Conservation (phyloP, 805 yeast genomes). For the Candida qinlingensis region DNA sequence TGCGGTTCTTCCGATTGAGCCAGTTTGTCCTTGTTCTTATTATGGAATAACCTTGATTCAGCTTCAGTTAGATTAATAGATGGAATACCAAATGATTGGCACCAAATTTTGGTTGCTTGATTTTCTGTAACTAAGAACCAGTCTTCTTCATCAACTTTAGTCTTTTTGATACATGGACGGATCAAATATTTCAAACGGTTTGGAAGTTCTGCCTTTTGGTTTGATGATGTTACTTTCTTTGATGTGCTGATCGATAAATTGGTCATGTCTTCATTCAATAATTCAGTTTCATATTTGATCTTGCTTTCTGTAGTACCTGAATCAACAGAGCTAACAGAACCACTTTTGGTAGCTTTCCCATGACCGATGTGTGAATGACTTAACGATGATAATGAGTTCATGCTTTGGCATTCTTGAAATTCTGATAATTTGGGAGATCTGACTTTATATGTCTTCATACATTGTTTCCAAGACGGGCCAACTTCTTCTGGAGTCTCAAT, state of each 20-base stretch:
- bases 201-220: slow-evolving; percentile 42
- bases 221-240: slow-evolving; percentile 2
- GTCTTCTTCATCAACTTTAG: slow-evolving; percentile 31
- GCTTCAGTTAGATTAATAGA: slow-evolving; percentile 49
- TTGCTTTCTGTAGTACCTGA: background rate
- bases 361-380: background rate
- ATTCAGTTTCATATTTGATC: slow-evolving; percentile 6
- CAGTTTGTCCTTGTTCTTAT: slow-evolving; percentile 7
- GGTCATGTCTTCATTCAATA: background rate
- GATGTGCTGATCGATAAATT: background rate
- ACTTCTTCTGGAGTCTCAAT: slow-evolving; percentile 38
- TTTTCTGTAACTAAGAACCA: slow-evolving; percentile 68
- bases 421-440: slow-evolving; percentile 44
- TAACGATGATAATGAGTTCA: background rate
- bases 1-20: background rate
- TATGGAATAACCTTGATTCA: slow-evolving; percentile 25
- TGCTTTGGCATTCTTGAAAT: slow-evolving; percentile 30
- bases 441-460: slow-evolving; percentile 36
- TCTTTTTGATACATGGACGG: slow-evolving; percentile 53
- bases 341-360: background rate
- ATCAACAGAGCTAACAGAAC: background rate
- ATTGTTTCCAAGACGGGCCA: slow-evolving; percentile 47
- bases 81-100: slow-evolving; percentile 46
- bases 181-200: slow-evolving; percentile 47
- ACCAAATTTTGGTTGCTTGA: slow-evolving; percentile 46